phyloP scores from a whole-genome alignment of 768 basidiomycete species.

The Pleurotus giganteus region DNA sequence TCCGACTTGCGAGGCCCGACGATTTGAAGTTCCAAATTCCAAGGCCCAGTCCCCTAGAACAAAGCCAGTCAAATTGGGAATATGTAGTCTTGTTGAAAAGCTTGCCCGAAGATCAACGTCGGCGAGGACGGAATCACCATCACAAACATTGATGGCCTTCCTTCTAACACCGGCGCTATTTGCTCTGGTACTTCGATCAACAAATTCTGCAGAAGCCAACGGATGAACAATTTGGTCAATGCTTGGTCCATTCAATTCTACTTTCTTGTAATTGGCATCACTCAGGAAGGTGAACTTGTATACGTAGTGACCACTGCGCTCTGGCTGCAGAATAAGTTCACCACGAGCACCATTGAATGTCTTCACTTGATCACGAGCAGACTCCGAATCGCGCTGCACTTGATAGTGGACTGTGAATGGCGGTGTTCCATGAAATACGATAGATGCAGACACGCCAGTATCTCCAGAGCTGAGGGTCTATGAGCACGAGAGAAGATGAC shows the following conservation, averaged over 20 bases:
- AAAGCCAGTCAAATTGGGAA: background rate
- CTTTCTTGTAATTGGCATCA: slow-evolving; percentile 80
- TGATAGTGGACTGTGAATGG: slow-evolving; percentile 86
- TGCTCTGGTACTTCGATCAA: slow-evolving; percentile 28
- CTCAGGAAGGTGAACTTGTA: slow-evolving; percentile 80
- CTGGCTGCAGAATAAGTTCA: slow-evolving; percentile 82
- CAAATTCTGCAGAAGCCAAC: slow-evolving; percentile 75
- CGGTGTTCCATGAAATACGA: slow-evolving; percentile 84
- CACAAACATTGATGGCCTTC: slow-evolving; percentile 71
- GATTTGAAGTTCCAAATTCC: slow-evolving; percentile 82
- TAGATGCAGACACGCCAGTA: slow-evolving; percentile 84
- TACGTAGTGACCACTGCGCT: slow-evolving; percentile 84
- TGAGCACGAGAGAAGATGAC: slow-evolving; percentile 7
- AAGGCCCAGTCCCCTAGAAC: slow-evolving; percentile 86
- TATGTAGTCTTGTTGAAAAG: slow-evolving; percentile 4
- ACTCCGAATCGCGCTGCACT: slow-evolving; percentile 67
- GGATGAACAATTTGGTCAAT: slow-evolving; percentile 92
- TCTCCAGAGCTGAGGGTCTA: slow-evolving; percentile 68
- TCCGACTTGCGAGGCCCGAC: slow-evolving; percentile 72
- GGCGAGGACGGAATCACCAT: slow-evolving; percentile 70
- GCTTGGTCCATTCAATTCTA: slow-evolving; percentile 70
- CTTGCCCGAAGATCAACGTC: slow-evolving; percentile 79
- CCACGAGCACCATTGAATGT: slow-evolving; percentile 70
- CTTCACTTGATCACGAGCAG: slow-evolving; percentile 55
- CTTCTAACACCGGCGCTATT: slow-evolving; percentile 40